Evolutionary conservation across 306 rosid species (phyloP).

Genomic region (Cicer bijugum): DNA sequence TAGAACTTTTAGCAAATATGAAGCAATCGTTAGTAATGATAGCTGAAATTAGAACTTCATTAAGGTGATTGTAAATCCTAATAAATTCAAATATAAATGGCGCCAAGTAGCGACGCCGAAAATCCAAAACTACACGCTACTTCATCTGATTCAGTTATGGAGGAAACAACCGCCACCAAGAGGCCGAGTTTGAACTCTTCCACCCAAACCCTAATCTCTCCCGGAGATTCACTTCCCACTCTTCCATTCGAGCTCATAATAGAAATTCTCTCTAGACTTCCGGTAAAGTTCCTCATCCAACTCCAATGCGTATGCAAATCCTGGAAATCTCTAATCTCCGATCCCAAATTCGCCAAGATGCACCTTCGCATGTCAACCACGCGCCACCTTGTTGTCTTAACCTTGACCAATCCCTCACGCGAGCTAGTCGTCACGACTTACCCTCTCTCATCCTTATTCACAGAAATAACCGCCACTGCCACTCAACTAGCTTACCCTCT

Average conservation of each 20-base stretch:
- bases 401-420: not conserved
- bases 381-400: constrained; percentile 9
- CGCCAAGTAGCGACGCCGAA: not conserved
- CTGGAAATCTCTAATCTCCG: constrained; percentile 51
- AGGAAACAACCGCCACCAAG: not conserved
- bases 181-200: not conserved
- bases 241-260: constrained; percentile 44
- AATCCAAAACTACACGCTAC: not conserved
- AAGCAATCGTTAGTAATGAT: too few species aligned
- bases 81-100: not conserved
- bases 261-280: constrained; percentile 43
- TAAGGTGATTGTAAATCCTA: too few species aligned
- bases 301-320: constrained; percentile 39
- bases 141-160: not conserved
- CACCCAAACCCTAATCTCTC: not conserved
- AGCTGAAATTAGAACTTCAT: too few species aligned
- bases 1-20: too few species aligned
- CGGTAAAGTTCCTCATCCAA: constrained; percentile 40
- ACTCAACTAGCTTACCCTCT: not conserved
- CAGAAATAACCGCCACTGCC: not conserved
- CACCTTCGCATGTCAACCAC: constrained; percentile 21
- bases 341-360: constrained; percentile 43
- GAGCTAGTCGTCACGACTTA: not conserved
- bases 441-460: constrained; percentile 27
- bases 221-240: not conserved